A percentile compares a stretch with the other conserved stretches of the same genome.
These are phyloP conservation scores for Brassica juncea DNA, from an alignment of 345 rosid species.

Conservation along the genomic window DNA sequence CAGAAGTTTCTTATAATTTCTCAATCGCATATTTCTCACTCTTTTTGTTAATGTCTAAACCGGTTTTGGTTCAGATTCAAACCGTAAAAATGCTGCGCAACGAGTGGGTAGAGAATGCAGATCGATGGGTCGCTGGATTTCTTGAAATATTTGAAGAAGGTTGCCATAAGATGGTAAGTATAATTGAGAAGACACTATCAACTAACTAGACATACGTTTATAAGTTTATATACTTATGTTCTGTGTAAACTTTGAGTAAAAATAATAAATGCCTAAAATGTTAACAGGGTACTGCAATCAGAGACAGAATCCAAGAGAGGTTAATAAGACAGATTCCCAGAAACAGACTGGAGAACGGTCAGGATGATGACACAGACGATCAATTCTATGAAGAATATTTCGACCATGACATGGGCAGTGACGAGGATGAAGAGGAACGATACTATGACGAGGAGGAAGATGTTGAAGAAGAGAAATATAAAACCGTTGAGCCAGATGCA, in stretches of 20 bases:
- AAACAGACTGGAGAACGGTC: slow-evolving; percentile 44
- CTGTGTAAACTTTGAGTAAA: background rate
- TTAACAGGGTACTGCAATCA: slow-evolving; percentile 78
- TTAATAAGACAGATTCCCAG: slow-evolving; percentile 50
- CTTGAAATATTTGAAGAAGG: slow-evolving; percentile 99
- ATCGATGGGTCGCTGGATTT: slow-evolving; percentile 97
- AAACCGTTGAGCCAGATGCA: slow-evolving; percentile 19
- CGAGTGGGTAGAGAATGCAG: slow-evolving; percentile 99
- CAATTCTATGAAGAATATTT: slow-evolving; percentile 49
- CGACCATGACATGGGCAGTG: slow-evolving; percentile 41
- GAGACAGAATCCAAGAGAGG: slow-evolving; percentile 81
- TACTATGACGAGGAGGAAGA: slow-evolving; percentile 50
- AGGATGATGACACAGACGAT: slow-evolving; percentile 50
- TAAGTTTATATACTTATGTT: background rate
- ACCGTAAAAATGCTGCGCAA: slow-evolving; percentile 80
- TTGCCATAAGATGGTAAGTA: slow-evolving; percentile 92
- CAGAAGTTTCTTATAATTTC: background rate
- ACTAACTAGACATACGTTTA: background rate
- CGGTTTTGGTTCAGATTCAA: slow-evolving; percentile 53
- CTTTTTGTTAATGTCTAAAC: background rate
- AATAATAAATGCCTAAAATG: background rate
- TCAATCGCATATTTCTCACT: background rate
- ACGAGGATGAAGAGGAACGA: slow-evolving; percentile 48
- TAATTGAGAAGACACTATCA: slow-evolving; percentile 8
- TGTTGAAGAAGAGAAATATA: slow-evolving; percentile 37